Base-by-base conservation (phyloP, 805 yeast genomes). In the Nematodospora valgi region DNA sequence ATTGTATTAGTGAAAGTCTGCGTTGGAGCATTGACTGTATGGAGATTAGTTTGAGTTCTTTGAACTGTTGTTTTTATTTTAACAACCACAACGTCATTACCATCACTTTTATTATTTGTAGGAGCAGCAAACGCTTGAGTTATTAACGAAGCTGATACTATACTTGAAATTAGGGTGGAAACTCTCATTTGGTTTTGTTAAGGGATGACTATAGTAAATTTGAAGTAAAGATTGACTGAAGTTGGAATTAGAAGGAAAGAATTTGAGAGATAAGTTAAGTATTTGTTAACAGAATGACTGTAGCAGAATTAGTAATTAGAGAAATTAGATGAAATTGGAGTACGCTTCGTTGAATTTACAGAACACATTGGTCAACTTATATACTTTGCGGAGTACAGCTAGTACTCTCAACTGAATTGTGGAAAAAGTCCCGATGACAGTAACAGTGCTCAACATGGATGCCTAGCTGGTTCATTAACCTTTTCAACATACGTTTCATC, bases 51-150 rank as follows among this genome's bases (percentile, higher is more conserved):
- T 25, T 56, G 49, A 12, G 52, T 46, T 23, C 61, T 51, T 32
- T 63, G 59, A 12, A 60, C 62, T 11, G 70, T 64, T 10, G 58
- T 54, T 38, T 56, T 57, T 27, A 64, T 60, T 21, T 59, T 41
- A 15, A 61, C 62, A 10, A 48, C 49, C 31, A 47, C 58, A 23
- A 46, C 58, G 21, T 39, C 41, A 19, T 35, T 39, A 26, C 43
- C 47, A 27, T 54, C 54, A 32, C 47, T 31, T 30, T 48, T 44
- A 5, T 35, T 34, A 26, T 23, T 19, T 4, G 40, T 23, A 32
- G 62, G 50, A 38, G 54, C 44, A 24, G 54, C 55, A 25, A 41
- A 12, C 21, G 48, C 43, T 15, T 39, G 38, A 31, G 57, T 37
- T 19, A 49, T 35, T 35, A 52, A 40, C 23, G 52, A 39, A n/a